A percentile compares a stretch with the other conserved stretches of the same genome.
phyloP scores from a whole-genome alignment of 2,329 filamentous ascomycete genomes.

The Cladosporium halotolerans region DNA sequence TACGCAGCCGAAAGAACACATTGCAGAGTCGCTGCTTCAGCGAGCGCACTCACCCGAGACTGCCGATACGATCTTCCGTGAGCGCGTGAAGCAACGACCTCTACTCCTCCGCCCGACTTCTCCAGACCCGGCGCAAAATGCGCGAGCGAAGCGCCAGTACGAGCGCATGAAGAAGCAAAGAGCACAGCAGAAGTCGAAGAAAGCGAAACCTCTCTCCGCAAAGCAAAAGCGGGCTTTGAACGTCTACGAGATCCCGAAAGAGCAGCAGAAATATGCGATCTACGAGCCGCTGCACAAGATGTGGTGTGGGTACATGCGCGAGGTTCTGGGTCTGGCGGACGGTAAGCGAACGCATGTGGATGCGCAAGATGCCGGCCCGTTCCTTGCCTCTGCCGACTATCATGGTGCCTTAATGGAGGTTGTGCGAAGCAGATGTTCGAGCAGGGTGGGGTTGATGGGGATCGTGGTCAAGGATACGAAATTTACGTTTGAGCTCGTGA shows the following conservation, averaged over 20 bases:
- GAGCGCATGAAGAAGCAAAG: constrained; percentile 29
- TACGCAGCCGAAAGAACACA: constrained; percentile 23
- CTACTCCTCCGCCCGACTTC: constrained; percentile 73
- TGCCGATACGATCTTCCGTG: constrained; percentile 65
- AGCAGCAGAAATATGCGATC: constrained; percentile 63
- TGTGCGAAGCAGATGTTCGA: constrained; percentile 71
- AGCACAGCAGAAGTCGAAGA: constrained; percentile 35
- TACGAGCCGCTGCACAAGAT: constrained; percentile 72
- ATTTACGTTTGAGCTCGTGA: constrained; percentile 80
- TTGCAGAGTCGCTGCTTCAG: constrained; percentile 56
- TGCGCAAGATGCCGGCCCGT: constrained; percentile 56
- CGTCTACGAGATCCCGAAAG: constrained; percentile 67
- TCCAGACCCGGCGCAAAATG: constrained; percentile 51
- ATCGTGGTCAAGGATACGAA: constrained; percentile 86
- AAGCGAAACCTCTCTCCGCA: constrained; percentile 67
- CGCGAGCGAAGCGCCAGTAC: constrained; percentile 43
- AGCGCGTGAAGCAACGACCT: constrained; percentile 76
- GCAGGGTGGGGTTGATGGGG: constrained; percentile 74
- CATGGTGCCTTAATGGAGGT: constrained; percentile 82
- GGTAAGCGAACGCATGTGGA: constrained; percentile 45
- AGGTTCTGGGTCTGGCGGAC: constrained; percentile 58
- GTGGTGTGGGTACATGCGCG: constrained; percentile 80
- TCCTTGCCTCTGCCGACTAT: constrained; percentile 80
- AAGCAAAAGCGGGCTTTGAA: constrained; percentile 67
- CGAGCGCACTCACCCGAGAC: constrained; percentile 73